Percentiles rank a stretch among this genome's conserved stretches.
Evolutionary conservation across 148 eudicot genomes (phyloP).

Genomic region (Bassia scoparia): DNA sequence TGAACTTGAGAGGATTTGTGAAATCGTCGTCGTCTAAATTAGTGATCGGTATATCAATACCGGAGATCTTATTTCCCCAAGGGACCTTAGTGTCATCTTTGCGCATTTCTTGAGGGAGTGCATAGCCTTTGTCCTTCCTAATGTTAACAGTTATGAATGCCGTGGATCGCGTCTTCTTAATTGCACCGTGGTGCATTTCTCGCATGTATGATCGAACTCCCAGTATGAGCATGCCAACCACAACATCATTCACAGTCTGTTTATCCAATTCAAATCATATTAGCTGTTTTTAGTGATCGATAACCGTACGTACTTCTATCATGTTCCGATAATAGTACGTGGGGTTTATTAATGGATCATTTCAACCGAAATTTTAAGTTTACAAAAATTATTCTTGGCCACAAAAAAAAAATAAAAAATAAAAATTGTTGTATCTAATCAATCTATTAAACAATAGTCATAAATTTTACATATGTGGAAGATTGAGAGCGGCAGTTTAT

Average conservation of each 20-base stretch:
- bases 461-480: too few relatives aligned
- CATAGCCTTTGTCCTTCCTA: slow-evolving; percentile 37
- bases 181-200: slow-evolving; percentile 10
- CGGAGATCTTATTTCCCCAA: slow-evolving; percentile 49
- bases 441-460: too few relatives aligned
- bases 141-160: slow-evolving; percentile 43
- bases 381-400: too few relatives aligned
- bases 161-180: slow-evolving; percentile 21
- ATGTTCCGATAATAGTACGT: too few relatives aligned
- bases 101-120: slow-evolving; percentile 40
- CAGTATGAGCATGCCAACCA: slow-evolving; percentile 31
- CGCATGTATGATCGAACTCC: slow-evolving; percentile 45
- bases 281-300: neutral
- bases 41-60: slow-evolving; percentile 35
- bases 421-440: too few relatives aligned
- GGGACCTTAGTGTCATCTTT: slow-evolving; percentile 29
- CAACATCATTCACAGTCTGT: slow-evolving; percentile 49
- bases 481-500: too few relatives aligned
- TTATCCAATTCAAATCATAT: neutral
- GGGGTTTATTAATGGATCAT: too few relatives aligned
- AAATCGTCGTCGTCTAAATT: slow-evolving; percentile 16
- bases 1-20: slow-evolving; percentile 35
- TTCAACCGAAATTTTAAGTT: too few relatives aligned
- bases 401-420: too few relatives aligned
- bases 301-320: too few relatives aligned